These are phyloP conservation scores for Yamadazyma atlantica DNA, from an alignment of 1,139 yeast genomes.

Conservation along the genomic window DNA sequence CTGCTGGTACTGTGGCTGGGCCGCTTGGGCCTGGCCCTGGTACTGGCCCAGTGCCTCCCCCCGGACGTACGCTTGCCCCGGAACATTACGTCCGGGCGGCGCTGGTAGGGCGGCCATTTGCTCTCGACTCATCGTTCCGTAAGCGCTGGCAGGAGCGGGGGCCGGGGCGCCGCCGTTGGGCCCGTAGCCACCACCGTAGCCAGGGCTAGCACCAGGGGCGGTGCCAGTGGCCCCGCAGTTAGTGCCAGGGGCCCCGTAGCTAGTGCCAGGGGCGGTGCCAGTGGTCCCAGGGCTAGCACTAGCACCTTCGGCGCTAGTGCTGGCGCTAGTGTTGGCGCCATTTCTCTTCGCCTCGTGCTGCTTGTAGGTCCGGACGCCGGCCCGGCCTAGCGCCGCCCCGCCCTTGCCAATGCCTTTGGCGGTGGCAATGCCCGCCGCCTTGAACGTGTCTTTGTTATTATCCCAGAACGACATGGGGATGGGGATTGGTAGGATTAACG, in stretches of 20 bases:
- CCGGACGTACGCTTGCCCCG: background rate
- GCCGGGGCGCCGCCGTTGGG: too few relatives aligned
- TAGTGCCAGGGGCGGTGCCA: too few relatives aligned
- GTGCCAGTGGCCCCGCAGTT: constrained; percentile 15
- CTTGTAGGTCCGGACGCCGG: constrained; percentile 51
- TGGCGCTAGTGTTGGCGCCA: constrained; percentile 17
- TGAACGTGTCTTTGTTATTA: constrained; percentile 49
- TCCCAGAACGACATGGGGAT: constrained; percentile 49
- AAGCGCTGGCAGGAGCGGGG: too few relatives aligned
- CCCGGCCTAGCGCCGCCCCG: constrained; percentile 45
- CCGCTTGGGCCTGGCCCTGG: too few relatives aligned
- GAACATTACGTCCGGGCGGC: constrained; percentile 27
- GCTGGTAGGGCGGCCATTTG: constrained; percentile 31
- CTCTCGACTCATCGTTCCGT: constrained; percentile 17
- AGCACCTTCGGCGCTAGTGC: constrained; percentile 4
- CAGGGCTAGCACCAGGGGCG: constrained; percentile 1
- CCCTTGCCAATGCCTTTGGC: constrained; percentile 52
- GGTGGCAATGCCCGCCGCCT: constrained; percentile 47
- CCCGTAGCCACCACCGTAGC: constrained; percentile 6
- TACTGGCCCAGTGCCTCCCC: too few relatives aligned
- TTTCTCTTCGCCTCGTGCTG: constrained; percentile 31
- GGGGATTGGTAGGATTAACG: constrained; percentile 1
- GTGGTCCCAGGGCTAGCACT: constrained; percentile 3
- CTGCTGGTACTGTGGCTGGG: constrained; percentile 1
- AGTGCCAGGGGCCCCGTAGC: background rate